Base-by-base conservation (phyloP, 1,284 basidiomycete species). In the Phlebopus sp. region DNA sequence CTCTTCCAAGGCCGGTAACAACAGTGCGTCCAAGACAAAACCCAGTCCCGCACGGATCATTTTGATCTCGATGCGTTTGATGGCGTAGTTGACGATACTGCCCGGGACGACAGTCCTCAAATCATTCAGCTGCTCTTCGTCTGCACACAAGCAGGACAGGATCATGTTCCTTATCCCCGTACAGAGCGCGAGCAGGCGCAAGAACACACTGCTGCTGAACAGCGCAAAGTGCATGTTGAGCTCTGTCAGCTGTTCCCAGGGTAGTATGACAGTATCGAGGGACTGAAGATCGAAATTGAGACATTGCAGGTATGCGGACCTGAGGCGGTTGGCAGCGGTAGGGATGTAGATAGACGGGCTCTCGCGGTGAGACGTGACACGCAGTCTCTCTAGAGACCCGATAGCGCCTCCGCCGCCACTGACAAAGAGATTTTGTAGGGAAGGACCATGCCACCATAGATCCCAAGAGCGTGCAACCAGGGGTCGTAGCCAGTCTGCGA, bases 371-470 rank as follows among this genome's bases (percentile, higher is more conserved):
- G 11, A 35, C 13, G 17, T 23, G 32, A 48, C 21, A 35, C 32
- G 29, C n/a, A 40, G 9, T 15, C 37, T 54, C 27, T 53, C 39
- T 9, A 65, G 49, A 39, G 25, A 25, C 8, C 8, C 25, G 42
- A 38, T 5, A 52, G 46, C 39, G 37, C 15, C 0, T n/a, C 19
- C 9, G 37, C 45, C 3, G 17, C 27, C 30, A 19, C 35, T 29
- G 25, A 45, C 31, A 21, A 67, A 59, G 5, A 66, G 38, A 2
- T 47, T 34, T 19, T 54, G 55, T 5, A 67, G 14, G 19, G 51
- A 58, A 11, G 62, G 58, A 1, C 66, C 66, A n/a, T 68, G 55
- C 64, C 64, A 67, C 64, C 66, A 64, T 17, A 64, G 49, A 37
- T 68, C 61, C 4, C 34, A 32, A 21, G 55, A 63, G 8, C 45